These are phyloP conservation scores for Eragrostis tef DNA, from an alignment of 202 grass and related monocot species.

Conservation along the genomic window DNA sequence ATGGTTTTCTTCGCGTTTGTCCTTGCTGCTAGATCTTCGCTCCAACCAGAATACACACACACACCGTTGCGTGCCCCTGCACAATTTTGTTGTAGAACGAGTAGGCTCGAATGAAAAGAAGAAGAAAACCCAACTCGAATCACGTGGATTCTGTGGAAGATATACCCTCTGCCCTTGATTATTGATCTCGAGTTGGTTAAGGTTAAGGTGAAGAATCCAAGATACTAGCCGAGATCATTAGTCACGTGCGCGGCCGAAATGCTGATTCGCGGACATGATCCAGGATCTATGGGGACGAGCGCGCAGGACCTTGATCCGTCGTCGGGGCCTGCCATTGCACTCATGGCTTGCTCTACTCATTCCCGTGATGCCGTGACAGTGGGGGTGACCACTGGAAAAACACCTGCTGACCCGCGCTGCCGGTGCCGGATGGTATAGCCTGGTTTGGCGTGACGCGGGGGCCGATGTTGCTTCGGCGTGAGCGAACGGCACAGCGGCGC, in stretches of 20 bases:
- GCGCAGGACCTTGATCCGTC: background rate
- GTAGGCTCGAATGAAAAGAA: background rate
- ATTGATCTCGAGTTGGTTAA: background rate
- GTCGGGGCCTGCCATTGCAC: slow-evolving; percentile 5
- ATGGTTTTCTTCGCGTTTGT: background rate
- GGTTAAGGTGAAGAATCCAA: background rate
- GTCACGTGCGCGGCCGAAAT: background rate
- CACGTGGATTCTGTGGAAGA: background rate
- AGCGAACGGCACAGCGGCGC: background rate
- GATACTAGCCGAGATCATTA: background rate
- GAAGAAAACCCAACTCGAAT: too few relatives aligned
- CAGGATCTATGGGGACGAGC: background rate
- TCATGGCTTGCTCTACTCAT: background rate
- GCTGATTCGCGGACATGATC: slow-evolving; percentile 13
- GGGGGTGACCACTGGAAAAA: slow-evolving; percentile 8
- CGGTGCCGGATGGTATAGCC: background rate
- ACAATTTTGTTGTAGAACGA: background rate
- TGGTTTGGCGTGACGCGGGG: background rate
- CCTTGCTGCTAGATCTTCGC: background rate
- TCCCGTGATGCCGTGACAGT: slow-evolving; percentile 11
- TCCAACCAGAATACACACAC: too few relatives aligned
- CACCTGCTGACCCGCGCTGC: slow-evolving; percentile 19
- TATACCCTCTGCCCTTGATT: background rate
- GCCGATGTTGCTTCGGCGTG: background rate
- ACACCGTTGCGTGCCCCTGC: too few relatives aligned